Conservation (phyloP, 108 stramenopile genomes). For the Cylindrotheca fusiformis region DNA sequence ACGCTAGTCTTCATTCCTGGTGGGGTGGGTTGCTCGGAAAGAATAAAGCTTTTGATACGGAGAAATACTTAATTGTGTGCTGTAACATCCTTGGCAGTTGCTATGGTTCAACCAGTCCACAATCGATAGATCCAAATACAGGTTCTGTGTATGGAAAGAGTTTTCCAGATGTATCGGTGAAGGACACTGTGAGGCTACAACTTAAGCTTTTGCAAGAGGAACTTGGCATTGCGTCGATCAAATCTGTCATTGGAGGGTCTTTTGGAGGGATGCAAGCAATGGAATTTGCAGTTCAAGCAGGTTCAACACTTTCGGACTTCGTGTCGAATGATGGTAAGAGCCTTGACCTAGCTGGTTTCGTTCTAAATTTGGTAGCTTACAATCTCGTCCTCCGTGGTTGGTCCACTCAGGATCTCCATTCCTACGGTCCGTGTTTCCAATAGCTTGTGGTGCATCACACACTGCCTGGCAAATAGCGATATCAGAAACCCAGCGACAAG, state of each 20-base stretch:
- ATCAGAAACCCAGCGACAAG: constrained; percentile 89
- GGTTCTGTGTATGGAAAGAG: constrained; percentile 59
- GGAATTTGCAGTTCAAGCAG: constrained; percentile 87
- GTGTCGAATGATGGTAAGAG: constrained; percentile 29
- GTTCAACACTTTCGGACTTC: constrained; percentile 43
- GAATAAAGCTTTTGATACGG: constrained; percentile 88
- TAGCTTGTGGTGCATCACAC: constrained; percentile 89
- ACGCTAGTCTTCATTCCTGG: constrained; percentile 90
- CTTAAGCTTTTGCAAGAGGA: constrained; percentile 71
- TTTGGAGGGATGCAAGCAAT: constrained; percentile 96
- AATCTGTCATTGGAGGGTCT: constrained; percentile 90
- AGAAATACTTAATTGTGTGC: constrained; percentile 88
- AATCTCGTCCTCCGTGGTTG: background rate
- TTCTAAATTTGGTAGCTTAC: background rate
- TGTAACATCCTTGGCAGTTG: constrained; percentile 89
- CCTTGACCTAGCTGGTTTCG: background rate
- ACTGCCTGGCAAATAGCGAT: constrained; percentile 96
- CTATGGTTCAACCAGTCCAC: constrained; percentile 84
- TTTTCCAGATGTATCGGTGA: constrained; percentile 87
- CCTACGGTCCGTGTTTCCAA: constrained; percentile 75
- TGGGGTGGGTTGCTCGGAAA: constrained; percentile 90
- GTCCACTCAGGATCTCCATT: constrained; percentile 45
- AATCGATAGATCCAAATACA: constrained; percentile 51
- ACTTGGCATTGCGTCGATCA: constrained; percentile 66
- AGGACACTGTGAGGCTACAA: constrained; percentile 88